phyloP scores from a whole-genome alignment of 2,329 filamentous ascomycete species.

The Westerdykella aurantiaca region DNA sequence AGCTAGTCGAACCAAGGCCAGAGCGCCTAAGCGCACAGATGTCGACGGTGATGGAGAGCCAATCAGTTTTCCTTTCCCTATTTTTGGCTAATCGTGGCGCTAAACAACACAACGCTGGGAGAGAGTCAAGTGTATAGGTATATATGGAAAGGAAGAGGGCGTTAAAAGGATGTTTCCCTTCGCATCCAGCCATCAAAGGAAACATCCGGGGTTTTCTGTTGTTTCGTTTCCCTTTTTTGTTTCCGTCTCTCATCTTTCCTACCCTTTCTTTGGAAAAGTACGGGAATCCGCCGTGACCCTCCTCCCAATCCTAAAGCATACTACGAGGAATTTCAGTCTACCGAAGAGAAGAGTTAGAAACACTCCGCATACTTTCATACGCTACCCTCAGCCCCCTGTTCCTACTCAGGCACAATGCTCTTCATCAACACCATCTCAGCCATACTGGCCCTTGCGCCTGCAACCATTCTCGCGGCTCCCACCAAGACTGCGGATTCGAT shows the following conservation, averaged over 20 bases:
- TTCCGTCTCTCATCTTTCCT: background rate
- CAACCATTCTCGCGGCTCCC: conserved; percentile 30
- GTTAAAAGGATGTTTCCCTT: background rate
- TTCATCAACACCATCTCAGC: conserved; percentile 29
- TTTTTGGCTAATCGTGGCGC: conserved; percentile 7
- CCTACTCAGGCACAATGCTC: conserved; percentile 22
- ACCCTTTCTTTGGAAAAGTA: background rate
- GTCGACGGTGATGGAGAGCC: background rate
- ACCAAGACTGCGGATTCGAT: conserved; percentile 19
- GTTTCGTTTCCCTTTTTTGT: background rate
- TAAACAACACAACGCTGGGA: conserved; percentile 1
- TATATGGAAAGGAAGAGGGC: conserved; percentile 2
- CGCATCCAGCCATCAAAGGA: background rate
- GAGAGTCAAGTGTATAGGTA: background rate
- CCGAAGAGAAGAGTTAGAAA: background rate
- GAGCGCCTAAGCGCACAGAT: conserved; percentile 5
- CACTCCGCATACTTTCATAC: background rate
- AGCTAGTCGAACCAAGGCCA: conserved; percentile 1
- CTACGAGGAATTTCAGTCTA: too few relatives aligned
- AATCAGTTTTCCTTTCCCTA: conserved; percentile 3
- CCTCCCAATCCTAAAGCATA: too few relatives aligned
- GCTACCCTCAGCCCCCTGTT: background rate
- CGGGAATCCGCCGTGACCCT: background rate
- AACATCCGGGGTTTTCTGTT: background rate
- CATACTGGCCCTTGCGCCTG: conserved; percentile 31